A percentile compares a stretch with the other conserved stretches of the same genome.
Conservation (phyloP, 225 moss, liverwort and hornwort species). For the Pleurozium schreberi region DNA sequence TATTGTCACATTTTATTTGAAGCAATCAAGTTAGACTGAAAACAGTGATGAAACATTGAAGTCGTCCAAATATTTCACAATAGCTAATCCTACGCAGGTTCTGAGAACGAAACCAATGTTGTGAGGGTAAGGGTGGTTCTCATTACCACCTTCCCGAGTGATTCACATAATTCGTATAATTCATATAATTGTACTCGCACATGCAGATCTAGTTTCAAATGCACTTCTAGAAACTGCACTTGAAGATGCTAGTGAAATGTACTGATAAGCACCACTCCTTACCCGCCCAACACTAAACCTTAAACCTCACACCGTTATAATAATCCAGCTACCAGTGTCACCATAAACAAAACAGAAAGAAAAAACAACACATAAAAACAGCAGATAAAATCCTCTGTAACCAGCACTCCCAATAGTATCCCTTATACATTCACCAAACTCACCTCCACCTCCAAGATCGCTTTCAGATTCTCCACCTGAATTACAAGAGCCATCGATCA, state of each 20-base stretch:
- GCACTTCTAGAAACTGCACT: neutral
- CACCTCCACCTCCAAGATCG: constrained; percentile 97
- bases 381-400: neutral
- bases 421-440: neutral
- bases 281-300: neutral
- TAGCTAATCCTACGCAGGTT: neutral
- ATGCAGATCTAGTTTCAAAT: neutral
- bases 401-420: neutral
- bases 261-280: neutral
- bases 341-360: neutral
- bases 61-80: neutral
- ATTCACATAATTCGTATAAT: neutral
- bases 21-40: neutral
- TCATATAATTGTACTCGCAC: neutral
- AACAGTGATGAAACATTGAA: neutral
- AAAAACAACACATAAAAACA: neutral
- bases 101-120: neutral
- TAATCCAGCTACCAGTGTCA: neutral
- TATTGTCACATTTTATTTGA: neutral
- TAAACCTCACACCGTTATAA: neutral
- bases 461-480: constrained; percentile 98
- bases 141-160: neutral
- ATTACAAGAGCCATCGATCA: neutral
- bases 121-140: neutral
- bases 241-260: neutral